phyloP scores from a whole-genome alignment of 768 basidiomycete species.

The Inosperma sp. region DNA sequence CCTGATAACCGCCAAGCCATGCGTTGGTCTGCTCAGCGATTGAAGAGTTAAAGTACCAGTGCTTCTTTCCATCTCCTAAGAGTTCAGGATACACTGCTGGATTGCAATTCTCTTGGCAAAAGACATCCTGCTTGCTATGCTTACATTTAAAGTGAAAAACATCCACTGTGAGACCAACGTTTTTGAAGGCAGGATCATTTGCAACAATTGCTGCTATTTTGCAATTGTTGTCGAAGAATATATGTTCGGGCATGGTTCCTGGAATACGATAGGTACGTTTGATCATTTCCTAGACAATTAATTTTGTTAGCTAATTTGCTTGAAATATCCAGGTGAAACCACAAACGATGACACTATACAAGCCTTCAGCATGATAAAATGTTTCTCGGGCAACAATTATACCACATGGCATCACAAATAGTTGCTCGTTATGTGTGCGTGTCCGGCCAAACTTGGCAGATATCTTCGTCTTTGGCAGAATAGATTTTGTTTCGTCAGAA shows the following conservation, averaged over 20 bases:
- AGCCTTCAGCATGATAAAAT: slow-evolving; percentile 3
- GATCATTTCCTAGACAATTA: slow-evolving; percentile 5
- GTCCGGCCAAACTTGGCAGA: background rate
- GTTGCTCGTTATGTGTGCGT: slow-evolving; percentile 9
- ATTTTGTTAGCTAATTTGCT: no score
- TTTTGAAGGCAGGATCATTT: slow-evolving; percentile 13
- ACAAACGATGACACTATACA: slow-evolving; percentile 1
- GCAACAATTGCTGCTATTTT: slow-evolving; percentile 5
- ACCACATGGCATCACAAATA: slow-evolving; percentile 8
- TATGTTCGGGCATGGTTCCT: slow-evolving; percentile 17
- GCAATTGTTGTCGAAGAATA: slow-evolving; percentile 28
- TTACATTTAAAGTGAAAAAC: slow-evolving; percentile 25
- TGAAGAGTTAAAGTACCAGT: slow-evolving; percentile 30
- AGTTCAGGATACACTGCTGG: slow-evolving; percentile 3
- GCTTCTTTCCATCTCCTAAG: background rate
- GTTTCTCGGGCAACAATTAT: slow-evolving; percentile 9
- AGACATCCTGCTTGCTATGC: slow-evolving; percentile 15
- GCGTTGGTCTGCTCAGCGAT: slow-evolving; percentile 16
- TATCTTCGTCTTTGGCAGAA: background rate
- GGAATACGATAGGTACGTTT: slow-evolving; percentile 10
- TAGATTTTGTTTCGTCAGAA: background rate
- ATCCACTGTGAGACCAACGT: slow-evolving; percentile 20
- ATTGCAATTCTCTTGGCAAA: slow-evolving; percentile 22
- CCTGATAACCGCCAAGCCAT: slow-evolving; percentile 28
- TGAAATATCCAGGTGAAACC: no score